Conservation (phyloP, 352 stramenopile genomes). For the Hyaloperonospora brassicae region DNA sequence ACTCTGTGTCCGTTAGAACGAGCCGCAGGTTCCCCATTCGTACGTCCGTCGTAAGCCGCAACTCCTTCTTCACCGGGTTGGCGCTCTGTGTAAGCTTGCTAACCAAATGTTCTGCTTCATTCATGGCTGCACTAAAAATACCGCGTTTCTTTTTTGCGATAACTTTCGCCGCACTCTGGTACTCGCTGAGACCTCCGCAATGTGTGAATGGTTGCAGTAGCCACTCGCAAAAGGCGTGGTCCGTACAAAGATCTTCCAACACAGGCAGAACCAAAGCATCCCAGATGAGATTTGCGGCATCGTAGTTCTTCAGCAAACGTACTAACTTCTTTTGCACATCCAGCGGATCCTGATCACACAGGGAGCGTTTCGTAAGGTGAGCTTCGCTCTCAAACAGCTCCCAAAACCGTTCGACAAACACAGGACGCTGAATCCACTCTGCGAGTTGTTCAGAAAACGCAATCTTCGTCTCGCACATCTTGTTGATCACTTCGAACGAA, state of each 20-base stretch:
- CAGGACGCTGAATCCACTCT: constrained; percentile 36
- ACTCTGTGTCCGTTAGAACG: constrained; percentile 47
- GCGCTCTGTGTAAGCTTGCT: constrained; percentile 32
- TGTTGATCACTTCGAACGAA: too few species aligned
- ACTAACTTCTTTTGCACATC: constrained; percentile 72
- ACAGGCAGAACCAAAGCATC: constrained; percentile 43
- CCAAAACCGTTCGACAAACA: constrained; percentile 51
- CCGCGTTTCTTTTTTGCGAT: constrained; percentile 59
- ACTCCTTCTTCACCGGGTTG: constrained; percentile 41
- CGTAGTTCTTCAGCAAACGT: constrained; percentile 60
- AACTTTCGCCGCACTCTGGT: constrained; percentile 51
- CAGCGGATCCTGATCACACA: constrained; percentile 36
- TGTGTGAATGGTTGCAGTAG: constrained; percentile 48
- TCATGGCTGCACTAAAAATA: constrained; percentile 51
- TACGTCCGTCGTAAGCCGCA: constrained; percentile 51
- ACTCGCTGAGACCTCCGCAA: constrained; percentile 66
- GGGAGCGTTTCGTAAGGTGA: constrained; percentile 32
- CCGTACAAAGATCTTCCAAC: constrained; percentile 30
- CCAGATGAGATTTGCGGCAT: constrained; percentile 55
- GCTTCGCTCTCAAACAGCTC: constrained; percentile 52
- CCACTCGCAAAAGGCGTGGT: constrained; percentile 43
- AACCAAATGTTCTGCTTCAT: constrained; percentile 49
- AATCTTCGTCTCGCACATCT: constrained; percentile 50
- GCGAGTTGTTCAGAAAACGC: constrained; percentile 38
- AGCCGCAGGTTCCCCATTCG: constrained; percentile 58